These are phyloP conservation scores for Phyllosticta paracitricarpa DNA, from an alignment of 2,329 filamentous ascomycete species.

Conservation along the genomic window DNA sequence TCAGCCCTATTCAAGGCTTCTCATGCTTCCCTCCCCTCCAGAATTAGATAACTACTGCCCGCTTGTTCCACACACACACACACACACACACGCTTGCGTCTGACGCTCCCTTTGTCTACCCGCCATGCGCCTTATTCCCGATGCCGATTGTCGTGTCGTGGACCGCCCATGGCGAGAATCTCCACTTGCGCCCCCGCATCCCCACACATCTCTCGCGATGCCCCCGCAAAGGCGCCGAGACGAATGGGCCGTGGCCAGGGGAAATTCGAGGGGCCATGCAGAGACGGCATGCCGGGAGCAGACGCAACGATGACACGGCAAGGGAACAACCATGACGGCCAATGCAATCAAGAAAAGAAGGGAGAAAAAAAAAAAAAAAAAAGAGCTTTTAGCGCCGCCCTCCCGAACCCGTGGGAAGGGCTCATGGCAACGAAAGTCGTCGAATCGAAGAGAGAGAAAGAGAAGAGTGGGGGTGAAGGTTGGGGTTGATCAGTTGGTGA, in stretches of 20 bases:
- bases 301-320: background rate
- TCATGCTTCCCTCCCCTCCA: background rate
- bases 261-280: background rate
- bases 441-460: slow-evolving; percentile 5
- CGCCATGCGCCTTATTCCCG: background rate
- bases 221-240: background rate
- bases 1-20: too few relatives aligned
- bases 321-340: background rate
- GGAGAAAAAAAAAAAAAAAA: background rate
- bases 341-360: background rate
- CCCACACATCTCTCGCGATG: background rate
- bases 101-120: background rate
- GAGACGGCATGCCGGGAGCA: background rate
- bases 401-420: background rate
- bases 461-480: too few relatives aligned
- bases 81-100: too few relatives aligned
- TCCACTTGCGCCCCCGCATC: background rate
- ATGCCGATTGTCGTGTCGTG: background rate
- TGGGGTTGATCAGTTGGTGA: background rate
- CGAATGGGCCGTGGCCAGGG: background rate
- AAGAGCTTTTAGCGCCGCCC: background rate
- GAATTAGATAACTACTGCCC: background rate
- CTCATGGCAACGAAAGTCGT: slow-evolving; percentile 7
- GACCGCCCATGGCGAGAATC: background rate
- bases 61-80: background rate